Percentiles rank a stretch among this genome's conserved stretches.
Conservation (phyloP, 23 red algal species). For the Gracilaria gracilis region DNA sequence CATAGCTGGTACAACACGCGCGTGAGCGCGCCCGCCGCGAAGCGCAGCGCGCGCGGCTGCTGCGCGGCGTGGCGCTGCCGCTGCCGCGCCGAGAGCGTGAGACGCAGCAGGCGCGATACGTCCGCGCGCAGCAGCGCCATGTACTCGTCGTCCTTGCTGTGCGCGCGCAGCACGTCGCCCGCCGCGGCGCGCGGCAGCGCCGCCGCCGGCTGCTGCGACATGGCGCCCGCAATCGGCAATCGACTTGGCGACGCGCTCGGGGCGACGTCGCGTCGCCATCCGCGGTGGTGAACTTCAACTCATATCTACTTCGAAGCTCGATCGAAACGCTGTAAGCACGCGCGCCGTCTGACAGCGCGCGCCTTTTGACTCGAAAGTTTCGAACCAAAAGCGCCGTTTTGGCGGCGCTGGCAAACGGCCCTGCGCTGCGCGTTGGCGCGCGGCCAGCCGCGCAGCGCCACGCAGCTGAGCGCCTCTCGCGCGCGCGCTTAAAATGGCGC, state of each 20-base stretch:
- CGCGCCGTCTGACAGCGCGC: too few species aligned
- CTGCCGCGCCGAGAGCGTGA: background rate
- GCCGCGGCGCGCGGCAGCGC: constrained; percentile 28
- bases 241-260: too few species aligned
- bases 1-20: constrained; percentile 16
- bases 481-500: too few species aligned
- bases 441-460: background rate
- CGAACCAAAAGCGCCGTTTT: background rate
- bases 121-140: constrained; percentile 1
- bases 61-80: background rate
- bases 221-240: too few species aligned
- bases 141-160: constrained; percentile 62
- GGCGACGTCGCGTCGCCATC: too few species aligned
- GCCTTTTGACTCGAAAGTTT: too few species aligned
- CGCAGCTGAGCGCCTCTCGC: too few species aligned
- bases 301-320: too few species aligned
- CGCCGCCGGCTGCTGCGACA: background rate
- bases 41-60: background rate
- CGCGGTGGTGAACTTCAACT: too few species aligned
- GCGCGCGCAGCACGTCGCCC: constrained; percentile 39
- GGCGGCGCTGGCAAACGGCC: constrained; percentile 12
- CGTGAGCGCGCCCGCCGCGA: background rate
- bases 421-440: background rate
- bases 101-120: background rate
- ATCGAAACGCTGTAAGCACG: too few species aligned